A percentile compares a stretch with the other conserved stretches of the same genome.
Evolutionary conservation across 2,329 filamentous ascomycete genomes (phyloP).

Genomic region (Teratosphaeria epicoccoides): DNA sequence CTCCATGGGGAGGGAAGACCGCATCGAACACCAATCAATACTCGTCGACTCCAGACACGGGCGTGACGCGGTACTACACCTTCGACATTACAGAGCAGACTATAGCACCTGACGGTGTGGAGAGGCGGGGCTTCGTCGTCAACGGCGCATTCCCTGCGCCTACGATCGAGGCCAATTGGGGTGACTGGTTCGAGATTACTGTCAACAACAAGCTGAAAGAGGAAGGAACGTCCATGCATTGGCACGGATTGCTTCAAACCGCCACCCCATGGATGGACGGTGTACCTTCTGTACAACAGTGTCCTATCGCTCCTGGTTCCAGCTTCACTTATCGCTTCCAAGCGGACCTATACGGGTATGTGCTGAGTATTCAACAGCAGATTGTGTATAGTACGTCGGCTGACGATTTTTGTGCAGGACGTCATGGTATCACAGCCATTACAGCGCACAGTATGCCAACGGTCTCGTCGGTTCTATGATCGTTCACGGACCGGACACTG

Average conservation of each 20-base stretch:
- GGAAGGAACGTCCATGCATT: slow-evolving; percentile 41
- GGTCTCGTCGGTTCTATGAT: slow-evolving; percentile 34
- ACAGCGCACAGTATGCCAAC: slow-evolving; percentile 31
- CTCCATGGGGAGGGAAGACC: slow-evolving; percentile 19
- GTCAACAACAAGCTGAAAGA: slow-evolving; percentile 25
- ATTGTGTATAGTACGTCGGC: slow-evolving; percentile 21
- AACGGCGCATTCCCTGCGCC: slow-evolving; percentile 27
- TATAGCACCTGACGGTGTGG: slow-evolving; percentile 26
- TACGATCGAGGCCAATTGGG: slow-evolving; percentile 26
- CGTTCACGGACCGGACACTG: slow-evolving; percentile 34
- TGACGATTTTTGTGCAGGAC: background rate
- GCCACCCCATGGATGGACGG: slow-evolving; percentile 45
- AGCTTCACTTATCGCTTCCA: slow-evolving; percentile 30
- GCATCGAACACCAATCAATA: slow-evolving; percentile 20
- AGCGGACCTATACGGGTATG: slow-evolving; percentile 32
- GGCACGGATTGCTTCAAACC: slow-evolving; percentile 41
- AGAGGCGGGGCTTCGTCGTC: slow-evolving; percentile 19
- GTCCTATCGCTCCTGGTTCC: slow-evolving; percentile 31
- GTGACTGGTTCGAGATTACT: slow-evolving; percentile 26
- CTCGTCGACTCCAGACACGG: slow-evolving; percentile 21
- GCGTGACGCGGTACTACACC: slow-evolving; percentile 25
- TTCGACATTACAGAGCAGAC: slow-evolving; percentile 21
- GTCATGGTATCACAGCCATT: slow-evolving; percentile 33
- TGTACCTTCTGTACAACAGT: slow-evolving; percentile 37
- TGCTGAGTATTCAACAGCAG: slow-evolving; percentile 1